Evolutionary conservation across 805 yeast genomes (phyloP), one percentile per base, ranked within the genome.

Genomic region (Henningerozyma blattae): DNA sequence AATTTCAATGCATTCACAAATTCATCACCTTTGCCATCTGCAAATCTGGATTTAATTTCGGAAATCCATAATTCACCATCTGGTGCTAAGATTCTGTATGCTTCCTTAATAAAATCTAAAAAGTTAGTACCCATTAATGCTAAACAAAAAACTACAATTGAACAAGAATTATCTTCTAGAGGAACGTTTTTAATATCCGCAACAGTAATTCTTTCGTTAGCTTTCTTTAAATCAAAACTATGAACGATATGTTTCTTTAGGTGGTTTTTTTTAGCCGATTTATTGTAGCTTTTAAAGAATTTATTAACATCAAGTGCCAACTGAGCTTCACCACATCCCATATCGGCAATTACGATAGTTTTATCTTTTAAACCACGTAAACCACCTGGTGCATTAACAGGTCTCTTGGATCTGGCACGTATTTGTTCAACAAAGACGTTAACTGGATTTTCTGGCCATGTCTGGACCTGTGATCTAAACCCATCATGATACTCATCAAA

Each of bases 381-480:
- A 3, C 96, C 97, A 43, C 97, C 97, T 4, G 97, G 97, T 1
- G 96, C 94, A 56, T 80, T 84, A 4, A 86, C 74, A n/a, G 78
- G 76, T 48, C 69, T 78, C 10, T 64, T 54, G 1, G 75, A 64
- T 47, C 85, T 64, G 19, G 57, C 50, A 39, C 72, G 72, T 36
- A 91, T 67, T 47, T 80, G 83, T 8, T 72, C 64, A 2, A 84
- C 87, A 59, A 86, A 82, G 2, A 80, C 79, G 58, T 86, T 80
- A n/a, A 91, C 95, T 1, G 99, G 99, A 50, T 91, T 91, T 59
- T 89, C 95, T 3, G 99, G 98, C 99, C 99, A 91, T 15, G 85
- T 69, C 50, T 82, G 86, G 14, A 91, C 97, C 57, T 91, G 99
- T 12, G 87, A 78, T 46, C 94, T 68, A 66, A 91, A 91, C 0